Evolutionary conservation across 352 stramenopile genomes (phyloP), one percentile per base, ranked within the genome.

Genomic region (Phytophthora tubulina): DNA sequence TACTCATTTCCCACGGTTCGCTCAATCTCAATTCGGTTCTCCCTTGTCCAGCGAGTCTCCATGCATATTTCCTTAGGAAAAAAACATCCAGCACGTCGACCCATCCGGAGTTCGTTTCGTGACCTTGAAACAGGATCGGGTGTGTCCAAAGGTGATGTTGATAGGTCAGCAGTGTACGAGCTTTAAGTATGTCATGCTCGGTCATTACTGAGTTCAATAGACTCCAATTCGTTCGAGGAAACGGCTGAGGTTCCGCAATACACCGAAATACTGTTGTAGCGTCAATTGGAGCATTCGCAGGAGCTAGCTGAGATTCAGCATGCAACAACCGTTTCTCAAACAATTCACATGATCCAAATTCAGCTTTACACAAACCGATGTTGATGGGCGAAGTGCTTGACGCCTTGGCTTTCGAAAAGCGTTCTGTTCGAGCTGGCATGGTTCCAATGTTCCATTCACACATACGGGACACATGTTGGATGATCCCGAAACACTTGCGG

Each of bases 101-200:
- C 45, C 58, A 15, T 57, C 36, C 21, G 58, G 58, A 6, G 58
- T 57, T n/a, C 58, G 58, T 44, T 46, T 63, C 3, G 55, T 53
- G 8, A 31, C n/a, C 13, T 58, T 66, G 15, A 66, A 58, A 10
- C 58, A 66, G 8, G 58, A 66, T 50, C 4, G n/a, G 27, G 21
- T 66, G 46, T 45, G 49, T 46, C 46, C 58, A 66, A 21, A 53
- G 57, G 14, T 65, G 57, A 30, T 56, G 44, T 8, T 66, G 58
- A 21, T 66, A 57, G 4, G 15, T n/a, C 4, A 63, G 21, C 6
- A 63, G 15, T 3, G 55, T 15, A 10, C 21, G 36, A 30, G 27
- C 39, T 9, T 9, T n/a, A 13, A 51, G 31, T 41, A 52, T 51
- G 8, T 9, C 36, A 27, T 44, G 17, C 36, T 35, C 4, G 13